Percentiles rank a stretch among this genome's conserved stretches.
Evolutionary conservation across 108 stramenopile genomes (phyloP).

Genomic region (Cylindrotheca closterium): DNA sequence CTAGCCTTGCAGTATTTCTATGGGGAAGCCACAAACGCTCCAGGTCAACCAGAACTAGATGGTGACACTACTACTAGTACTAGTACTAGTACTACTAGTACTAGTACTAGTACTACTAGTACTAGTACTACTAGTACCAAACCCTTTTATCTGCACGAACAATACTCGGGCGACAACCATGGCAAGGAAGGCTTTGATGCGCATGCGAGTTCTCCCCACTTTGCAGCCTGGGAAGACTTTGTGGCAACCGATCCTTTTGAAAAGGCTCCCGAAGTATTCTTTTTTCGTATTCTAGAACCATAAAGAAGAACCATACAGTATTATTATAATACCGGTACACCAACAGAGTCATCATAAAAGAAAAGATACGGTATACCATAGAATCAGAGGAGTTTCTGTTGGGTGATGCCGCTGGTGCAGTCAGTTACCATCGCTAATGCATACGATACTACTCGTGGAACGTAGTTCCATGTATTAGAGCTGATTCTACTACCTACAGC

Average conservation of each 20-base stretch:
- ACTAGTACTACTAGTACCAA: conserved; percentile 18
- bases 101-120: conserved; percentile 36
- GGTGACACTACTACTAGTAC: conserved; percentile 29
- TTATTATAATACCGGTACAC: too few relatives aligned
- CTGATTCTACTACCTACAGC: too few relatives aligned
- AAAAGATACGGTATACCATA: too few relatives aligned
- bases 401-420: too few relatives aligned
- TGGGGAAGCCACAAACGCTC: conserved; percentile 36
- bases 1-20: conserved; percentile 43
- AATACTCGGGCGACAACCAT: conserved; percentile 28
- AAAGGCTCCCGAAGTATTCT: conserved; percentile 33
- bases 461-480: too few relatives aligned
- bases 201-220: conserved; percentile 33
- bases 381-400: too few relatives aligned
- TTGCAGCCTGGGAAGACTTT: conserved; percentile 50
- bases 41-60: conserved; percentile 31
- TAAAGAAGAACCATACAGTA: too few relatives aligned
- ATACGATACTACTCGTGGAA: too few relatives aligned
- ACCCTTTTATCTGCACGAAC: conserved; percentile 43
- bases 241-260: conserved; percentile 34
- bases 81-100: conserved; percentile 25
- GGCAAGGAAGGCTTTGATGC: conserved; percentile 53
- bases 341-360: too few relatives aligned
- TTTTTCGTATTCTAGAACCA: conserved; percentile 25
- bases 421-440: too few relatives aligned